Base-by-base conservation (phyloP, 75 land plant genomes). In the Picea glauca region DNA sequence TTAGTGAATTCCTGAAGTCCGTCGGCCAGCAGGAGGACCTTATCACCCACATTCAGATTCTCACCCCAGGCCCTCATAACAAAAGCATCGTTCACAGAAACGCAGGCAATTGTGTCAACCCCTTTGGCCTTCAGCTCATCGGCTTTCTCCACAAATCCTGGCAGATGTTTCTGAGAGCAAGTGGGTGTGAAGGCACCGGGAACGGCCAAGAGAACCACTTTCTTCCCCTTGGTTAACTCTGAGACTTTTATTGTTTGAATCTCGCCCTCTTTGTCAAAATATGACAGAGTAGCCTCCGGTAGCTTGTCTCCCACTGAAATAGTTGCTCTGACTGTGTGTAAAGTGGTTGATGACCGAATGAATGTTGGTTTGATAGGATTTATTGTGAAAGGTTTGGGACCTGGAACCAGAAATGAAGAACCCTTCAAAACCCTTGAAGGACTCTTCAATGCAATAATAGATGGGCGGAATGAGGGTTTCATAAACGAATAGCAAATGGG, bases 181-280 rank as follows among this genome's bases (percentile, higher is more conserved):
- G 95, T 94, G 74, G 98, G 98, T 50, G 98, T 94, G 87, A 94
- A 94, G 62, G 98, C 98, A 46, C 95, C 98, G 58, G 98, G 98
- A 58, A 94, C 95, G 61, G 95, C 98, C 82, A 94, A 88, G 78
- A 94, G 79, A 58, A 94, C 82, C 78, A 85, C 93, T 72, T 89
- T 92, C 86, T 94, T 94, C 76, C 82, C 82, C 74, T 75, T 60
- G 83, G 98, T 93, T 62, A 94, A 91, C 66, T 83, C 85, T 74
- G 91, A 84, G 72, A 93, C 78, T 46, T 88, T 85, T 73, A 85
- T 70, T 83, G 93, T 85, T 79, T 91, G 91, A 72, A 93, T 78
- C 76, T 92, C 85, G 72, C 84, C 95, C 63, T 83, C 80, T 20
- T 60, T 60, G 87, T 92, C 98, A 78, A 94, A 82, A 88, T 84